These are phyloP conservation scores for Curvularia hawaiiensis DNA, from an alignment of 2,329 filamentous ascomycete genomes.

Conservation along the genomic window DNA sequence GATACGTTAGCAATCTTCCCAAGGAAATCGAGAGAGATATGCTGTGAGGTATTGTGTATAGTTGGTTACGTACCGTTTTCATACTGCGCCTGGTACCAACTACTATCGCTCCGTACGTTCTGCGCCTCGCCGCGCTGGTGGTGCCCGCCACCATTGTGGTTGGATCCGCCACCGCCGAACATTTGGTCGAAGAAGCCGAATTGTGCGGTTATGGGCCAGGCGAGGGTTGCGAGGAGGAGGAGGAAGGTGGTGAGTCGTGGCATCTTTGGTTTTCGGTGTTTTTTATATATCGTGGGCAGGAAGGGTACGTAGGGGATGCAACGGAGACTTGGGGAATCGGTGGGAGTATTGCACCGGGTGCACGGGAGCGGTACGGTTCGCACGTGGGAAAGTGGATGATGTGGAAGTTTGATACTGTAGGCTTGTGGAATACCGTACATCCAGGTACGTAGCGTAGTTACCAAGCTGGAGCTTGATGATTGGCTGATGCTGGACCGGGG, in stretches of 20 bases:
- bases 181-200: slow-evolving; percentile 99
- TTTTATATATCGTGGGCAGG: neutral
- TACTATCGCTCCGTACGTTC: slow-evolving; percentile 83
- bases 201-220: slow-evolving; percentile 73
- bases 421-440: too few species aligned
- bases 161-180: slow-evolving; percentile 70
- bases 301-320: neutral
- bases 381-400: slow-evolving; percentile 23
- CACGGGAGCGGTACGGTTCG: neutral
- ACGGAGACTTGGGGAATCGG: neutral
- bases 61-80: slow-evolving; percentile 59
- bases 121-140: slow-evolving; percentile 57
- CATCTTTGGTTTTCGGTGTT: slow-evolving; percentile 21
- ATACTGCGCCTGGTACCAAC: slow-evolving; percentile 76
- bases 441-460: neutral
- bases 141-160: slow-evolving; percentile 60
- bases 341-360: neutral
- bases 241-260: slow-evolving; percentile 38
- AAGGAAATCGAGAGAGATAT: too few species aligned
- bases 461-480: neutral
- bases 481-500: neutral
- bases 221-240: slow-evolving; percentile 53
- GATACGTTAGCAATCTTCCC: neutral
- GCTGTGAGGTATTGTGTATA: too few species aligned
- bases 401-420: slow-evolving; percentile 7